Evolutionary conservation across 805 yeast species (phyloP), one percentile per base, ranked within the genome.

Genomic region (Lipomyces kockii): DNA sequence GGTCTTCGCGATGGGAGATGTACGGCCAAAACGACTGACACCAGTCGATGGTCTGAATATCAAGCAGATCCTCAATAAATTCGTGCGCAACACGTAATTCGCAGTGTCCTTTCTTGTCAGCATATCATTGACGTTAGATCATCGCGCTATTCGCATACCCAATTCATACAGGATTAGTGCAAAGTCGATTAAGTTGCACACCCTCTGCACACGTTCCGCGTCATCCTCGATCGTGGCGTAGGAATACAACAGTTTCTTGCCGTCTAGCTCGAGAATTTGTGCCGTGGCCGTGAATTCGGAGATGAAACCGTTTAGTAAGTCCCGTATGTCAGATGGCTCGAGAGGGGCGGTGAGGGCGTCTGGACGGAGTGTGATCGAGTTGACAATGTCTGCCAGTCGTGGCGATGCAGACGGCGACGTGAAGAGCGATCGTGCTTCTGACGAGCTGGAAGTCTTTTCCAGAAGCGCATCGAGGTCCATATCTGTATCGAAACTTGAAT

Each of bases 11-110:
- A 14, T 72, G 57, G 20, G 70, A 70, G 59, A 80, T 60, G 64
- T 70, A 79, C 4, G 76, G 72, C 81, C 81, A 79, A 56, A 80
- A 78, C 25, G 63, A 53, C 39, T 75, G 75, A 58, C 80, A 76
- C 78, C 78, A 77, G n/a, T 73, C 74, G 14, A 75, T 74, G 1
- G 79, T 73, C 32, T 75, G 69, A 51, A 74, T 70, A 7, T 78
- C 80, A 61, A 78, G 74, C 35, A 77, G 54, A 43, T 76, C 79
- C 59, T 79, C 80, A 9, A 78, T 64, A 49, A 78, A 71, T 12
- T 70, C 62, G 59, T 76, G 76, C 39, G 62, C 46, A 54, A 73
- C 39, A 60, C 71, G 39, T 54, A 70, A 56, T 52, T 73, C 62
- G 63, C 67, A 37, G 60, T 66, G 54, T 60, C 73, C 55, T 69